Base-by-base conservation (phyloP, 192 early-diverging fungal genomes). In the Mortierella antarctica region DNA sequence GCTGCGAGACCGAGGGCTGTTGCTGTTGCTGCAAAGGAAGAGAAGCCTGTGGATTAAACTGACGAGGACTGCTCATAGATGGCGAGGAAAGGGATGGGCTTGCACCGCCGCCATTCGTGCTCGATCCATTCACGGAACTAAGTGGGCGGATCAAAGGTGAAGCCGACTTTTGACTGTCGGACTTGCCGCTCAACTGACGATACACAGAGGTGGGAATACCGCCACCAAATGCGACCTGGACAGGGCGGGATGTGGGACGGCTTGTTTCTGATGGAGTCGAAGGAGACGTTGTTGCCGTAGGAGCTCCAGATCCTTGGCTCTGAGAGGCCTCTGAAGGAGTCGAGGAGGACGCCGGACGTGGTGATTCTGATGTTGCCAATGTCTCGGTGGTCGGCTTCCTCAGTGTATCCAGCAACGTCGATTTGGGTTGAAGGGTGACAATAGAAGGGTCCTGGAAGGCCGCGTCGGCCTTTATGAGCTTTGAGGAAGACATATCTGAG, bases 141-240 rank as follows among this genome's bases (percentile, higher is more conserved):
- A 80, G 65, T n/a, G 77, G 77, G 40, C 77, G 57, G 53, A 80
- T 80, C 54, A 80, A 40, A 18, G 77, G 77, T 14, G 77, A 80
- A 0, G 42, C 69, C 0, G 77, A 55, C 44, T 72, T 80, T 67
- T 80, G 77, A 40, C 60, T 70, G 44, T 85, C 84, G n/a, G 87
- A 83, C 55, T 84, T 86, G 6, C 86, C 82, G 60, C 87, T 89
- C 80, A 90, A 62, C 50, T 90, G 89, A 15, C 89, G 86, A 42
- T 87, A 83, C 4, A 90, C 89, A 21, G 87, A 88, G 4, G 89
- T 90, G 15, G 89, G 89, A 10, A 90, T 69, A 45, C 88, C 88
- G 10, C 83, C 84, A 23, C 80, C 86, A 75, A 89, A 84, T 45
- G 75, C 77, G 2, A 80, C 77, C 54, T 80, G 77, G 7, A 80